Evolutionary conservation across 768 basidiomycete species (phyloP).

Genomic region (Auricularia cornea): DNA sequence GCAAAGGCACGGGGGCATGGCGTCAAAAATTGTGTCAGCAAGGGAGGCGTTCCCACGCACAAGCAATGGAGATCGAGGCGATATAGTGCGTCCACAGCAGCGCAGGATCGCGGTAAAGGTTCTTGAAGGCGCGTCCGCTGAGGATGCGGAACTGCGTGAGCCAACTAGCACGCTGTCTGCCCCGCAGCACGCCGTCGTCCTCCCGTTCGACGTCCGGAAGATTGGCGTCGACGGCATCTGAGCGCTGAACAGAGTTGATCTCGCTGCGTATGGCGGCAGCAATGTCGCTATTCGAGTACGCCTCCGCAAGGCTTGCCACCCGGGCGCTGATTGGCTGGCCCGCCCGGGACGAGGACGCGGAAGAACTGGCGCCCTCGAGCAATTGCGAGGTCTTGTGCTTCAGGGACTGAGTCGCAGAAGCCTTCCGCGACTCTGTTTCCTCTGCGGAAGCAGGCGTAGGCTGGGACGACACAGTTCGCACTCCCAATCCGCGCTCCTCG

Average conservation of each 20-base stretch:
- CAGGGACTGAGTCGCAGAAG: conserved; percentile 32
- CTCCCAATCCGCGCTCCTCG: conserved; percentile 53
- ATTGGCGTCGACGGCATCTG: conserved; percentile 28
- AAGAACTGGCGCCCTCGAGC: conserved; percentile 44
- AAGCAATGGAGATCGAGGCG: conserved; percentile 72
- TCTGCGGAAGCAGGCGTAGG: conserved; percentile 4
- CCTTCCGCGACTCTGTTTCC: background rate
- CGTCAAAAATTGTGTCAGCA: conserved; percentile 2
- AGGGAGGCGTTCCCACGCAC: conserved; percentile 38
- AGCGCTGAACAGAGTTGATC: conserved; percentile 27
- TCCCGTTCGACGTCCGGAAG: conserved; percentile 64
- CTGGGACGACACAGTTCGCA: conserved; percentile 21
- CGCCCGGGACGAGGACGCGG: conserved; percentile 12
- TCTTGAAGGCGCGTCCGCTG: conserved; percentile 96
- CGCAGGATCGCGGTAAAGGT: conserved; percentile 90
- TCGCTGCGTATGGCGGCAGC: conserved; percentile 55
- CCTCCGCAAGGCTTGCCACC: conserved; percentile 62
- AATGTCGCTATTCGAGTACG: conserved; percentile 60
- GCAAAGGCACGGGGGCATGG: background rate
- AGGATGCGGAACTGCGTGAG: conserved; percentile 88
- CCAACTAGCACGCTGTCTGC: conserved; percentile 75
- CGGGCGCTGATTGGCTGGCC: conserved; percentile 40
- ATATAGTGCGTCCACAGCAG: conserved; percentile 86
- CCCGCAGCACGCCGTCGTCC: conserved; percentile 53
- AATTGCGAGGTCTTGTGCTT: conserved; percentile 69